Base-by-base conservation (phyloP, 306 rosid species). In the Rosa chinensis region DNA sequence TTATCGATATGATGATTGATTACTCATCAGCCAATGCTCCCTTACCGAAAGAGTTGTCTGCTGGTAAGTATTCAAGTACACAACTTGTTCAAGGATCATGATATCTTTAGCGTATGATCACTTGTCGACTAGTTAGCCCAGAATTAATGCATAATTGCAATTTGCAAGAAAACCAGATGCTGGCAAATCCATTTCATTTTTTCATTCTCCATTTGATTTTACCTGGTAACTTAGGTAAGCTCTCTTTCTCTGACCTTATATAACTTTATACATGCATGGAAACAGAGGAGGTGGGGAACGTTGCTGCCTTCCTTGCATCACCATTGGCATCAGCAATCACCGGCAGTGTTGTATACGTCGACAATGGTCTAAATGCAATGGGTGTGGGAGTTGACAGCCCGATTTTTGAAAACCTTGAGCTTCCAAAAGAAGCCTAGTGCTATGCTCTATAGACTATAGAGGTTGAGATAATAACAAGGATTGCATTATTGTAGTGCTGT, bases 1-100 rank as follows among this genome's bases (percentile, higher is more conserved):
- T 92, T 80, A 92, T 94, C 11, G 98, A 94, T 50, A 90, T 82
- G 94, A 92, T 94, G 98, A 94, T 94, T 74, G 93, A 94, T 63
- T 94, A 94, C 81, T 94, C 98, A 35, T 77, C 82, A 1, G 94
- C 77, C 58, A 94, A 94, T 80, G 98, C 98, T 68, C 98, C 98
- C 76, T 73, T 94, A 49, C 97, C 91, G 85, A 94, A 92, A 87
- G 98, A 94, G 78, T 82, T 94, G 40, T 80, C 86, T 43, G 97
- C 98, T 40, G 98, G 98, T 94, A 48, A 83, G 80, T 68, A 8
- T 9, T 79, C 13, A 40, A 10, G 72, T 63, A 76, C 72, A 47
- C 35, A 63, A 62, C n/a, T 17, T 32, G 25, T 37, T 66, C 25
- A 8, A 39, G 32, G 47, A 39, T 66, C 21, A 39, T 17, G 48